A percentile compares a stretch with the other conserved stretches of the same genome.
These are phyloP conservation scores for Protomyces inouyei DNA, from an alignment of 1,139 yeast genomes.

Conservation along the genomic window DNA sequence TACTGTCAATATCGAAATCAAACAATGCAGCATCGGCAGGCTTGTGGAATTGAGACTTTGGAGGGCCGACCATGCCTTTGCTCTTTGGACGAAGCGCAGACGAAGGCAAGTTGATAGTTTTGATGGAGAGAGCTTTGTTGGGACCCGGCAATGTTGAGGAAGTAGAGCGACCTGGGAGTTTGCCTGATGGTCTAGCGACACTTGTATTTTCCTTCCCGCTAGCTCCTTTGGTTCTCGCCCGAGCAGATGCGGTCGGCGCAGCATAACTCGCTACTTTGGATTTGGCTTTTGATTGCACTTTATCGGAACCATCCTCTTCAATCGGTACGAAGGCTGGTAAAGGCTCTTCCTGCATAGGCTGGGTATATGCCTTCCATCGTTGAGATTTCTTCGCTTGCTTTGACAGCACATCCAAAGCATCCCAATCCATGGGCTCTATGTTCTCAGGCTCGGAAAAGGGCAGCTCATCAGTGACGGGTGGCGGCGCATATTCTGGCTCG, in stretches of 20 bases:
- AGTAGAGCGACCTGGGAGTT: too few species aligned
- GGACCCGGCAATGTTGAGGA: too few species aligned
- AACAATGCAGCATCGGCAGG: not conserved
- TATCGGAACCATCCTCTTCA: not conserved
- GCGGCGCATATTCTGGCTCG: conserved; percentile 22
- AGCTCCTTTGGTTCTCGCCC: conserved; percentile 4
- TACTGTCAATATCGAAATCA: not conserved
- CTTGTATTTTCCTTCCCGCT: not conserved
- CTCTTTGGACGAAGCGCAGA: not conserved
- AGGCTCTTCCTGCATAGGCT: not conserved
- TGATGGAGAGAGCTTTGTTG: too few species aligned
- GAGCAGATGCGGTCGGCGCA: conserved; percentile 13
- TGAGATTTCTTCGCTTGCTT: not conserved
- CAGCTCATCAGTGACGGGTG: conserved; percentile 17
- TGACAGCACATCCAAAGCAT: not conserved
- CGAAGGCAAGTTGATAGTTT: not conserved
- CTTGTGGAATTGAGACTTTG: not conserved
- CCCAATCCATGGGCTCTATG: conserved; percentile 23
- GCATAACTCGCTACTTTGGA: conserved; percentile 9
- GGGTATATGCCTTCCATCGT: not conserved
- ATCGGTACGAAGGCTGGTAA: not conserved
- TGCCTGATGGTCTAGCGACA: not conserved
- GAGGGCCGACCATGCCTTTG: not conserved
- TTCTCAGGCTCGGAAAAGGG: conserved; percentile 17
- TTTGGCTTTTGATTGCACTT: not conserved